These are phyloP conservation scores for Syzygium aqueum DNA, from an alignment of 345 rosid genomes.

Conservation along the genomic window DNA sequence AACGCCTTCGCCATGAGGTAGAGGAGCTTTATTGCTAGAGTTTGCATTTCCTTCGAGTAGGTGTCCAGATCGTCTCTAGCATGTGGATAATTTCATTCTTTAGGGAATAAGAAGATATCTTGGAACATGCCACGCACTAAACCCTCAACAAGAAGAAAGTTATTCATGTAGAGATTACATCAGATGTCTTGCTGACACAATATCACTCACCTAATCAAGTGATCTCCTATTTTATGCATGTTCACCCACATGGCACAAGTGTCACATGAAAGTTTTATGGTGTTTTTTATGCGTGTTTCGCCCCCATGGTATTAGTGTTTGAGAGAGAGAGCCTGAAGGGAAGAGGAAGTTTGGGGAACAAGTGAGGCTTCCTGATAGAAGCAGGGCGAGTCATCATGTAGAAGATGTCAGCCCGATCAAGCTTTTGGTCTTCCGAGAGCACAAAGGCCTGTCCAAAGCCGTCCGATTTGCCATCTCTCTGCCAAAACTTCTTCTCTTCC, in stretches of 20 bases:
- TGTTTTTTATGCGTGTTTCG: background rate
- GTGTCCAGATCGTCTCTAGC: conserved; percentile 39
- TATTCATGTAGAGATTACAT: background rate
- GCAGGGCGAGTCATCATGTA: background rate
- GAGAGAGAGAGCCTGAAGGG: background rate
- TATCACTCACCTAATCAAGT: background rate
- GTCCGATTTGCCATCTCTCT: background rate
- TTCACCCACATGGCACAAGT: background rate
- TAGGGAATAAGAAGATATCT: background rate
- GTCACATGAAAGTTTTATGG: background rate
- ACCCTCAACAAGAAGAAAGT: background rate
- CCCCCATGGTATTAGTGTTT: background rate
- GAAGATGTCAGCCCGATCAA: conserved; percentile 5
- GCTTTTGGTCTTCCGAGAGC: conserved; percentile 8
- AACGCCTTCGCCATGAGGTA: conserved; percentile 32
- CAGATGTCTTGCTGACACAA: accelerated
- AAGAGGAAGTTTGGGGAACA: conserved; percentile 4
- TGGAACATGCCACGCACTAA: background rate
- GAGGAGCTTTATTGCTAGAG: conserved; percentile 24
- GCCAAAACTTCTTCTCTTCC: conserved; percentile 8
- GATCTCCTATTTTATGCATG: background rate
- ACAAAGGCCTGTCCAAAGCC: conserved; percentile 9
- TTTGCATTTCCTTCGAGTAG: conserved; percentile 28
- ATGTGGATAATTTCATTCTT: background rate
- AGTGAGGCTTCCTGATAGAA: background rate